phyloP scores from a whole-genome alignment of 805 yeast species.

The Saccharomycopsis javanensis region DNA sequence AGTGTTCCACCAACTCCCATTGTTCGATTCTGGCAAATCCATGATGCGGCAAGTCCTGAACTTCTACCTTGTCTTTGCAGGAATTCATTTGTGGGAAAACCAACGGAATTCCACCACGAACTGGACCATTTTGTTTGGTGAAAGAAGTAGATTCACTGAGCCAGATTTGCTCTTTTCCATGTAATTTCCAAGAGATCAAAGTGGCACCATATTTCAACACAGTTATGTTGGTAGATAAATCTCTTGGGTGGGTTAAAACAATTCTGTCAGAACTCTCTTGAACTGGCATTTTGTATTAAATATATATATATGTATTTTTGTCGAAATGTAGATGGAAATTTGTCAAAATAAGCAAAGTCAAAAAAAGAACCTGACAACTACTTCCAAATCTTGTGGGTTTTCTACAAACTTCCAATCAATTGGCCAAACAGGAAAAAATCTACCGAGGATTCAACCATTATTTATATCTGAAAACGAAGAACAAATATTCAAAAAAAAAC shows the following conservation, averaged over 20 bases:
- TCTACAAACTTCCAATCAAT: too few relatives aligned
- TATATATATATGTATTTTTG: too few relatives aligned
- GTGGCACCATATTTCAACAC: slow-evolving; percentile 86
- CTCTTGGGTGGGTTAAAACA: slow-evolving; percentile 5
- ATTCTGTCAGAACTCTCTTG: slow-evolving; percentile 4
- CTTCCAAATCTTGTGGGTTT: too few relatives aligned
- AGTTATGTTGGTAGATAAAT: slow-evolving; percentile 49
- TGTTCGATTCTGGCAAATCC: slow-evolving; percentile 86
- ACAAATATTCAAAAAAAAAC: too few relatives aligned
- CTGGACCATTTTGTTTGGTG: slow-evolving; percentile 90
- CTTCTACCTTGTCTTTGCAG: slow-evolving; percentile 40
- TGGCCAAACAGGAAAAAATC: too few relatives aligned
- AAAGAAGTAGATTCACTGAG: slow-evolving; percentile 38
- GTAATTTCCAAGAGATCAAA: slow-evolving; percentile 67
- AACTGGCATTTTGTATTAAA: too few relatives aligned
- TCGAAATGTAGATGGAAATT: too few relatives aligned
- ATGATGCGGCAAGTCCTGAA: slow-evolving; percentile 77
- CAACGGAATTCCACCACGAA: slow-evolving; percentile 93
- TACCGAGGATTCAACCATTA: too few relatives aligned
- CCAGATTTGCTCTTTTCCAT: slow-evolving; percentile 78
- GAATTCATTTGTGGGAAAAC: slow-evolving; percentile 86
- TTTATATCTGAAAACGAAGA: too few relatives aligned
- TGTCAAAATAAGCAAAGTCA: too few relatives aligned
- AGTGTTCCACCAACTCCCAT: slow-evolving; percentile 90
- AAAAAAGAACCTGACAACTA: too few relatives aligned